A percentile compares a stretch with the other conserved stretches of the same genome.
Conservation (phyloP, 2,329 filamentous ascomycete species). For the Anthostomella pinea region DNA sequence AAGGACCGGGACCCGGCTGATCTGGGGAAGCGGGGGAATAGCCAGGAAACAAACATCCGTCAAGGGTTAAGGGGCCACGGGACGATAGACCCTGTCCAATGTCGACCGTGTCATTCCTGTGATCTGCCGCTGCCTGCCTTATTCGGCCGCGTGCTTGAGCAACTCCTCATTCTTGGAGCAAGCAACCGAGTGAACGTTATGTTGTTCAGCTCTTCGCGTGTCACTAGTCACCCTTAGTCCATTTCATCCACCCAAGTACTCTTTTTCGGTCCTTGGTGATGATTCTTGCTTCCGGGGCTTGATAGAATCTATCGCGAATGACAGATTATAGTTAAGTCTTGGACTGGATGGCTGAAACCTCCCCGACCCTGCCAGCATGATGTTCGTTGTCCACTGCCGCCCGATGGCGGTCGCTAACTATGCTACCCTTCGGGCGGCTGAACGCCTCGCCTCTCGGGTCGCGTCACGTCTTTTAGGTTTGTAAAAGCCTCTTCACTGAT, state of each 20-base stretch:
- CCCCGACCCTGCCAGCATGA: constrained; percentile 24
- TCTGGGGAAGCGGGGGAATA: constrained; percentile 5
- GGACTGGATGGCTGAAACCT: constrained; percentile 24
- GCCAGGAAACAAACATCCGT: too few relatives aligned
- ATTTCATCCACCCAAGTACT: background rate
- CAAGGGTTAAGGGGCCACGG: background rate
- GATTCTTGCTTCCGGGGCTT: constrained; percentile 9
- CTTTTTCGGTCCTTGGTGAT: constrained; percentile 7
- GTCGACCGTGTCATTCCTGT: constrained; percentile 1
- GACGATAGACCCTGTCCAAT: too few relatives aligned
- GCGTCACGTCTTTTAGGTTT: constrained; percentile 30
- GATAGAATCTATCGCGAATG: constrained; percentile 19
- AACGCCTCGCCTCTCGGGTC: constrained; percentile 22
- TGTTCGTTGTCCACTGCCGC: constrained; percentile 26
- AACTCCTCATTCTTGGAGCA: constrained; percentile 9
- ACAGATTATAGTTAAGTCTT: constrained; percentile 18
- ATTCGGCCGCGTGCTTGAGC: constrained; percentile 8
- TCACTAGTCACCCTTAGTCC: background rate
- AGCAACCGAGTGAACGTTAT: too few relatives aligned
- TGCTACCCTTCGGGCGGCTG: constrained; percentile 25
- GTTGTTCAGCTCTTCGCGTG: too few relatives aligned
- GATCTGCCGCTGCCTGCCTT: constrained; percentile 14
- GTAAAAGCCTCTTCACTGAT: constrained; percentile 14
- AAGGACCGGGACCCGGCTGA: constrained; percentile 1
- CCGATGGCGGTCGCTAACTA: constrained; percentile 30